phyloP scores from a whole-genome alignment of 257 asterid species.

The Solanum neorickii region DNA sequence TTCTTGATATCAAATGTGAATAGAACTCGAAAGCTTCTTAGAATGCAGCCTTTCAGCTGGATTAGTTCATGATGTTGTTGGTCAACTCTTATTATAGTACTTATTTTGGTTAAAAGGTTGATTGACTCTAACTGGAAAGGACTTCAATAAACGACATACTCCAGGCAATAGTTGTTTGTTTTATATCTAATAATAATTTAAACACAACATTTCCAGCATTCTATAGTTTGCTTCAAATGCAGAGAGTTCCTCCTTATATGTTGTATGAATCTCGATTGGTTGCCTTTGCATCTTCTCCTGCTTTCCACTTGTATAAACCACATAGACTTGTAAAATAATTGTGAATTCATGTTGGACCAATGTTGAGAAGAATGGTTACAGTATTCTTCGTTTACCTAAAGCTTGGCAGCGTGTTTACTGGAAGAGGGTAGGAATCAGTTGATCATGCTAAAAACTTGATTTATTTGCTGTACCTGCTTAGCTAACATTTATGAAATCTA shows the following conservation, averaged over 20 bases:
- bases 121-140: not conserved
- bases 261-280: not conserved
- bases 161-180: not conserved
- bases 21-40: not conserved
- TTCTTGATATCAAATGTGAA: not conserved
- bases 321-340: not conserved
- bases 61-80: not conserved
- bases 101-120: not conserved
- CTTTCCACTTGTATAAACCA: not conserved
- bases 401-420: not conserved
- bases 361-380: not conserved
- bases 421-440: not conserved
- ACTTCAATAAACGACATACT: not conserved
- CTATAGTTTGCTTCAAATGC: not conserved
- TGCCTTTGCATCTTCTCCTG: not conserved
- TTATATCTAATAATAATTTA: not conserved
- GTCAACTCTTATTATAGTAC: not conserved
- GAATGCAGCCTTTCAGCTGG: not conserved
- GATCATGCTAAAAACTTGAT: not conserved
- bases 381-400: not conserved
- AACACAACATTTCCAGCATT: not conserved
- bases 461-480: not conserved
- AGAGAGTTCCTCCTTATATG: not conserved
- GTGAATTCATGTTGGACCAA: not conserved
- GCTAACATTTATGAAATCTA: not conserved